Percentiles rank a stretch among this genome's conserved stretches.
These are phyloP conservation scores for Apiosordaria backusii DNA, from an alignment of 495 filamentous ascomycete genomes.

Conservation along the genomic window DNA sequence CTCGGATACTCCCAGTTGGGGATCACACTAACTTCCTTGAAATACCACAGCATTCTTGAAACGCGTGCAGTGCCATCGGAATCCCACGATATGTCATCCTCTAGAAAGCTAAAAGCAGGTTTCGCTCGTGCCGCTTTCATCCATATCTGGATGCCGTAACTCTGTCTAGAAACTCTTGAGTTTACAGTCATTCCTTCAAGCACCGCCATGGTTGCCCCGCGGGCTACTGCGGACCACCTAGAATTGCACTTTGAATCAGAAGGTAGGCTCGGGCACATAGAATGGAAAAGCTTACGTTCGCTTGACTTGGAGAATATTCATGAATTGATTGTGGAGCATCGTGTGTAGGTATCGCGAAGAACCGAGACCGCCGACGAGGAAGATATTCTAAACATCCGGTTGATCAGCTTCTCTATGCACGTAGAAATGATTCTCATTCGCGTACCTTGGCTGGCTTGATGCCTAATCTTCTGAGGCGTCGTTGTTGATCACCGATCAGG, in stretches of 20 bases:
- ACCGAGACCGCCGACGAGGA: neutral
- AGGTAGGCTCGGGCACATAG: neutral
- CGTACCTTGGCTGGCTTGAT: neutral
- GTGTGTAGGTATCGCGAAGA: neutral
- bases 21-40: neutral
- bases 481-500: neutral
- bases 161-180: neutral
- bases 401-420: neutral
- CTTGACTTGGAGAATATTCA: neutral
- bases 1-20: too few relatives aligned
- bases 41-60: neutral
- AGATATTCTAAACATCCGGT: neutral
- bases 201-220: neutral
- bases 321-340: neutral
- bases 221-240: conserved; percentile 1
- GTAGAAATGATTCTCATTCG: neutral
- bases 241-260: neutral
- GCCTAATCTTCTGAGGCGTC: neutral
- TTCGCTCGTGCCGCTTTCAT: neutral
- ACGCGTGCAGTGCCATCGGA: neutral
- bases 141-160: neutral
- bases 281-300: neutral
- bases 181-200: neutral
- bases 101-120: neutral
- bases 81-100: neutral